Evolutionary conservation across 1,139 yeast species (phyloP), one percentile per base, ranked within the genome.

Genomic region (Nakaseomyces glabratus): DNA sequence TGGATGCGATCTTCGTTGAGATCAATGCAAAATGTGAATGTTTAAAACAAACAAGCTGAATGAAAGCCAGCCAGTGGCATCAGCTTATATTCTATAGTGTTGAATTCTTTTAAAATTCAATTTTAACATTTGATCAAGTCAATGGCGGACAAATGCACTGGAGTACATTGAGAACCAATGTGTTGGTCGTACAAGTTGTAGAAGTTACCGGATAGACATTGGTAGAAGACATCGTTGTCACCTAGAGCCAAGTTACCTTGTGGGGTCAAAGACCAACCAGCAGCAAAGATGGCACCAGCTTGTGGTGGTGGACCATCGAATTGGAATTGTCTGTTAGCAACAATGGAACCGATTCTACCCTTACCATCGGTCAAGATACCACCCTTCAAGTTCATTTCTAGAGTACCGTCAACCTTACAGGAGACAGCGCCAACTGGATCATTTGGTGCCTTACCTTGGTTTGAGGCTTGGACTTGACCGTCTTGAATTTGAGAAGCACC

Each of bases 301-400:
- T 79, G 90, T 51, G 86, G 86, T 62, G 85, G 84, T 48, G 88
- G 88, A 59, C 86, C 88, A 57, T 80, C 90, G 54, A 80, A 80
- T 68, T 80, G 90, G 79, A 80, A 79, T 68, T 80, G 90, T 67
- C 80, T 73, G 77, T 79, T 79, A 44, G 88, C 81, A 52, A 80
- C 90, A 61, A 80, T 79, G 40, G 86, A 74, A 56, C 90, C 90
- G 46, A 80, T 65, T 73, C 90, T 76, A 41, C 84, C 84, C 40
- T 63, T 48, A 36, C 70, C 56, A 55, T 80, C 90, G 21, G 67
- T 70, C 58, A 80, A 68, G 43, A 75, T 52, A 49, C 74, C 64
- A 34, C 56, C 68, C 34, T 65, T 57, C 54, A 80, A 70, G 22
- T 65, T 60, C 72, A 79, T 64, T 34, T 75, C 57, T 51, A 78